A percentile compares a stretch with the other conserved stretches of the same genome.
Evolutionary conservation across 495 filamentous ascomycete species (phyloP).

Genomic region (Achaetomiella virescens): DNA sequence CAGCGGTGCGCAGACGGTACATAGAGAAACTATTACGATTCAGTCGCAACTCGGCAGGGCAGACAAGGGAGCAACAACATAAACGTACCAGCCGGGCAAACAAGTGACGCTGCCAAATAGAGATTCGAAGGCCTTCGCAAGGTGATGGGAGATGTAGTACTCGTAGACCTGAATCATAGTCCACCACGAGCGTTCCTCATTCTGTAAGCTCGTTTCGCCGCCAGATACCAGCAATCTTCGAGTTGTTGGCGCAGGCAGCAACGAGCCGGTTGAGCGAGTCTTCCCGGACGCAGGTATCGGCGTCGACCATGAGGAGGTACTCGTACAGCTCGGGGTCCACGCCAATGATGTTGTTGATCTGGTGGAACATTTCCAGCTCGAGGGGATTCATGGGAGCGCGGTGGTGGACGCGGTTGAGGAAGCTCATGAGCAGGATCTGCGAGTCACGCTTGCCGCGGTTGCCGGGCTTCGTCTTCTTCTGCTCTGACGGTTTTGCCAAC

Average conservation of each 20-base stretch:
- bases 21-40: constrained; percentile 83
- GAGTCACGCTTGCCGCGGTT: constrained; percentile 98
- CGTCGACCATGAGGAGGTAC: constrained; percentile 95
- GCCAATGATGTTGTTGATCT: constrained; percentile 98
- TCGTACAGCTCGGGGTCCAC: constrained; percentile 97
- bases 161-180: constrained; percentile 99
- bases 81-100: constrained; percentile 91
- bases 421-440: constrained; percentile 76
- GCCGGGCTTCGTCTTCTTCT: constrained; percentile 84
- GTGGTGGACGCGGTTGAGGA: constrained; percentile 96
- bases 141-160: constrained; percentile 93
- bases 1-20: constrained; percentile 91
- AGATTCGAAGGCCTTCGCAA: constrained; percentile 91
- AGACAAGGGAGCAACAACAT: not conserved
- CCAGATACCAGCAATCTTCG: constrained; percentile 96
- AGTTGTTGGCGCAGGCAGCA: constrained; percentile 86
- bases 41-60: constrained; percentile 16
- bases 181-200: constrained; percentile 92
- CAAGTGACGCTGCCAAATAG: constrained; percentile 94
- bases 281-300: constrained; percentile 90
- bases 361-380: constrained; percentile 96
- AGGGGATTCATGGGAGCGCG: constrained; percentile 88
- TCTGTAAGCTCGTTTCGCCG: constrained; percentile 93
- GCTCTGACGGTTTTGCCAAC: constrained; percentile 95
- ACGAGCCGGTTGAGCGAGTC: constrained; percentile 91